Conservation (phyloP, 1,284 basidiomycete genomes). For the Austroboletus niveus region DNA sequence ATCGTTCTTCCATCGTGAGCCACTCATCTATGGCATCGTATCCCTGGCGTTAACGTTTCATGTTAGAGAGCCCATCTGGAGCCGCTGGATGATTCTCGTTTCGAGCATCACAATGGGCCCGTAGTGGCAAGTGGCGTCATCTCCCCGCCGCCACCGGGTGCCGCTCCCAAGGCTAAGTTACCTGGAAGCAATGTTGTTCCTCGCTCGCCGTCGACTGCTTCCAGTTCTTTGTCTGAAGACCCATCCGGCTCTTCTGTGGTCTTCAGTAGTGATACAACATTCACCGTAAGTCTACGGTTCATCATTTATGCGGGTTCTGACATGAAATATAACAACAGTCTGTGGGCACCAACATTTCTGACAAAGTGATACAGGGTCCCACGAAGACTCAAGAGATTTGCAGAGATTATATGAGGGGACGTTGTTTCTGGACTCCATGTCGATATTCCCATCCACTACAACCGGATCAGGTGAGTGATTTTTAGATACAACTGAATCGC, state of each 20-base stretch:
- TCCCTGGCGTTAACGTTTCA: not conserved
- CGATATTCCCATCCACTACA: slow-evolving; percentile 8
- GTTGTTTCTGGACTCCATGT: slow-evolving; percentile 2
- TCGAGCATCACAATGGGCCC: slow-evolving; percentile 8
- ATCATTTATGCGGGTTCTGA: not conserved
- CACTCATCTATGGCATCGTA: not conserved
- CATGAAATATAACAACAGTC: slow-evolving; percentile 9
- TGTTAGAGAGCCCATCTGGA: slow-evolving; percentile 6
- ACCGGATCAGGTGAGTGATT: slow-evolving; percentile 7
- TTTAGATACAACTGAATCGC: not conserved
- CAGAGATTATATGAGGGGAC: not conserved
- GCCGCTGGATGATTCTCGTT: not conserved
- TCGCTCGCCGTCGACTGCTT: slow-evolving; percentile 11
- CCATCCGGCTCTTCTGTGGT: slow-evolving; percentile 10
- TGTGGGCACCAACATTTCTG: slow-evolving; percentile 14
- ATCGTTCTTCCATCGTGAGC: not conserved
- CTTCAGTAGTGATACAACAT: slow-evolving; percentile 17
- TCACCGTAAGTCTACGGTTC: slow-evolving; percentile 15
- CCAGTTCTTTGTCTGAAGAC: slow-evolving; percentile 22
- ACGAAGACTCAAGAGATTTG: not conserved
- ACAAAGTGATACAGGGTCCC: not conserved
- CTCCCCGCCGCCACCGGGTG: slow-evolving; percentile 8
- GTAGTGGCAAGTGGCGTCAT: not conserved
- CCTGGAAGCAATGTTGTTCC: slow-evolving; percentile 6
- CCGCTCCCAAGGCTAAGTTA: not conserved